Percentiles rank a stretch among this genome's conserved stretches.
Conservation (phyloP, 2,329 filamentous ascomycete species). For the Diaporthe caulivora region DNA sequence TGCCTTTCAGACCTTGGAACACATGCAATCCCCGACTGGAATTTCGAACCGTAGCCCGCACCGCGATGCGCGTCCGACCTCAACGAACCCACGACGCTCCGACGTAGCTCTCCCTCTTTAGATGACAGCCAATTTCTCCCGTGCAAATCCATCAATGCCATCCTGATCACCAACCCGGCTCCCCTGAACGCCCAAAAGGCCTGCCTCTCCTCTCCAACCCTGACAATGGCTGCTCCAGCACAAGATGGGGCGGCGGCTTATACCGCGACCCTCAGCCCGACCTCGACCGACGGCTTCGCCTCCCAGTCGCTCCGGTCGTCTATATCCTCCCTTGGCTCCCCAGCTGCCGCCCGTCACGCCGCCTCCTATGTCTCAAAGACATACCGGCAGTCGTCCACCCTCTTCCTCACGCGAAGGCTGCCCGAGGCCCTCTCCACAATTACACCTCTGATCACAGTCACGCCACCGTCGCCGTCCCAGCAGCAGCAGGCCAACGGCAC, state of each 20-base stretch:
- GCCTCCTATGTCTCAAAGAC: constrained; percentile 86
- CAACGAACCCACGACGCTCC: neutral
- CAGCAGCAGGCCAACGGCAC: constrained; percentile 53
- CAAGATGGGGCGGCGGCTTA: constrained; percentile 51
- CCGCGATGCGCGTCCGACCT: constrained; percentile 28
- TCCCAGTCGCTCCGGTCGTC: constrained; percentile 70
- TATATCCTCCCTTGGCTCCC: constrained; percentile 76
- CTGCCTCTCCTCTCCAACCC: neutral
- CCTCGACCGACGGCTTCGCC: constrained; percentile 59
- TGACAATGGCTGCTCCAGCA: constrained; percentile 34
- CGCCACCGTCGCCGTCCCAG: constrained; percentile 58
- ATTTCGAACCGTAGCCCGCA: constrained; percentile 17
- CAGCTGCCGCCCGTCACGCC: constrained; percentile 70
- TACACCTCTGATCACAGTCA: constrained; percentile 78
- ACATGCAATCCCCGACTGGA: constrained; percentile 17
- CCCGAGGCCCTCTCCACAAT: constrained; percentile 90
- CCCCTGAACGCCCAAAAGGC: constrained; percentile 15
- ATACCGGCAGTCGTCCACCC: constrained; percentile 92
- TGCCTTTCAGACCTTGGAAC: neutral
- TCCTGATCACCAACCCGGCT: constrained; percentile 6
- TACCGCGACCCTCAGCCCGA: constrained; percentile 59
- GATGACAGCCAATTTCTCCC: constrained; percentile 27
- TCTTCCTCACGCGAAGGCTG: constrained; percentile 93
- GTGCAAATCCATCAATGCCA: constrained; percentile 19
- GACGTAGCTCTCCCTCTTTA: neutral